Evolutionary conservation across 345 rosid genomes (phyloP).

Genomic region (Gossypium arboreum): DNA sequence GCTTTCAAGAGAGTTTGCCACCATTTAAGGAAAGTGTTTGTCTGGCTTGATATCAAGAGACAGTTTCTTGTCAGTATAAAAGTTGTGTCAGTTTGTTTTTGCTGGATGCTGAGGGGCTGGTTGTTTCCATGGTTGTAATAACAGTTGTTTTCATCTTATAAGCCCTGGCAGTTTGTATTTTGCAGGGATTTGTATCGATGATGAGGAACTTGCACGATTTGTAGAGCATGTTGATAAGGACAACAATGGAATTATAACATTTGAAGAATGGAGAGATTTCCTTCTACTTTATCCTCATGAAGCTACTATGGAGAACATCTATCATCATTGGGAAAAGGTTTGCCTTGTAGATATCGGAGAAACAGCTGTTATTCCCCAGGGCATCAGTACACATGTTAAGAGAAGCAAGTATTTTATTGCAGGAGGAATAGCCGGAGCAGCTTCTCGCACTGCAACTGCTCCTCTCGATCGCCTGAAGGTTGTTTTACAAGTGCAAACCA

Average conservation of each 20-base stretch:
- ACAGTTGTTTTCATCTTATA: conserved; percentile 33
- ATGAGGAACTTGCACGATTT: conserved; percentile 79
- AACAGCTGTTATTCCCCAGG: conserved; percentile 89
- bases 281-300: conserved; percentile 93
- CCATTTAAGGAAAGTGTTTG: neutral
- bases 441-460: conserved; percentile 93
- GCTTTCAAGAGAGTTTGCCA: neutral
- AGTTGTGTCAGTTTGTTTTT: neutral
- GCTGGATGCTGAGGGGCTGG: conserved; percentile 5
- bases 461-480: conserved; percentile 96
- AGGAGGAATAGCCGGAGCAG: conserved; percentile 94
- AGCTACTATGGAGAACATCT: conserved; percentile 89
- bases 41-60: neutral
- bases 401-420: conserved; percentile 80
- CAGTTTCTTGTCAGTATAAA: neutral
- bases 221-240: conserved; percentile 98
- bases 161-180: conserved; percentile 39
- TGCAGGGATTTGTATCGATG: conserved; percentile 86
- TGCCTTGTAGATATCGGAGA: conserved; percentile 96
- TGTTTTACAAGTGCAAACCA: conserved; percentile 80
- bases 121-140: neutral
- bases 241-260: conserved; percentile 92
- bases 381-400: conserved; percentile 77
- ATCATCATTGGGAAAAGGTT: conserved; percentile 90
- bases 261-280: conserved; percentile 99